Evolutionary conservation across 2,329 filamentous ascomycete species (phyloP), one percentile per base, ranked within the genome.

Genomic region (Fusarium penzigii): DNA sequence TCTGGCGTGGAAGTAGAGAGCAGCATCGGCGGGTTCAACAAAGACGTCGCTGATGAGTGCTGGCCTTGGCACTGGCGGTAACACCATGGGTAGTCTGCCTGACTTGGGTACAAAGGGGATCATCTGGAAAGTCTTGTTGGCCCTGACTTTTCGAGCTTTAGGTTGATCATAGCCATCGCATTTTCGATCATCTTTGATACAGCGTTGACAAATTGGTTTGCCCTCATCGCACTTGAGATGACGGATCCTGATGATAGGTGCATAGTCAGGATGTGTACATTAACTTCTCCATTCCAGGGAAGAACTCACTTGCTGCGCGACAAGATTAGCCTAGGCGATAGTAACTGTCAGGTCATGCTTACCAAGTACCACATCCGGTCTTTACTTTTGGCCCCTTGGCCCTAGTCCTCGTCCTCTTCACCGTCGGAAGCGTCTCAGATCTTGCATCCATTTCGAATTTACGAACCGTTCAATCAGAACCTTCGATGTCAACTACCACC

Each of bases 201-300:
- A 57, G 1, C 54, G 48, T 3, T 42, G 45, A 2, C 55, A 57
- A 2, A 16, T 42, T 2, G 55, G 55, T 12, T 42, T 57, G 17
- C 46, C 52, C 13, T 57, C 55, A 7, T 57, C 55, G 8, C 55
- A 57, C 9, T 57, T 57, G 10, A 57, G 45, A 13, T 57, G 55
- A 0, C 55, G 54, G 3, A 57, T 57, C 39, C 55, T 57, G 29
- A 1, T 2, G 25, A 25, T 3, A n/a, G 17, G 9, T 14, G 32
- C 10, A 11, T 11, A 36, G 32, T 36, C 10, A 36, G 32, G 7
- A 25, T 4, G 7, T 4, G 20, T 9, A 36, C 5, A 36, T 14
- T 36, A 11, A 5, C 5, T 36, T 36, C 29, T 36, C 5, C 10
- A 36, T 36, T 25, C 20, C 4, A 7, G 11, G 25, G 10, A 6